Conservation (phyloP, 208 protist genomes). For the Tetramitus jugosus region DNA sequence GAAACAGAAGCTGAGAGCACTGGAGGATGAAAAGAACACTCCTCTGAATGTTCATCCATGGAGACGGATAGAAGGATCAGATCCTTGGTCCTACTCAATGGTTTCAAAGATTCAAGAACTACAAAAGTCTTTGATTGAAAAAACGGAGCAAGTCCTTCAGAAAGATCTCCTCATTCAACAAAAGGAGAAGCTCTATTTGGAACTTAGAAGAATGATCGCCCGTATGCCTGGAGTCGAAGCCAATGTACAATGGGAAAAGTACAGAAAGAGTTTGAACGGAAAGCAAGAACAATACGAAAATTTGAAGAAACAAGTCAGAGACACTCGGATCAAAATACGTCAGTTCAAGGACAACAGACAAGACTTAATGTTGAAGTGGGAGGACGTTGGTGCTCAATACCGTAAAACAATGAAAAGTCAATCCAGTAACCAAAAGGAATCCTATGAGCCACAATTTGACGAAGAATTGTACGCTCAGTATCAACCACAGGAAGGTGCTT, state of each 20-base stretch:
- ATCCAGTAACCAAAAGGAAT: too few relatives aligned
- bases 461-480: too few relatives aligned
- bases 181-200: constrained; percentile 79
- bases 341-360: too few relatives aligned
- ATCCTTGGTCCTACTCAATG: constrained; percentile 79
- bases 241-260: not conserved
- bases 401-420: too few relatives aligned
- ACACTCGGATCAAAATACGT: too few relatives aligned
- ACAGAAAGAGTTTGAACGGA: too few relatives aligned
- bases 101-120: constrained; percentile 83
- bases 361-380: too few relatives aligned
- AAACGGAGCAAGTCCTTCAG: constrained; percentile 78
- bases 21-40: constrained; percentile 85
- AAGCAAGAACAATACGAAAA: too few relatives aligned
- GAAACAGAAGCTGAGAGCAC: constrained; percentile 65
- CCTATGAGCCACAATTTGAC: too few relatives aligned
- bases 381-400: too few relatives aligned
- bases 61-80: constrained; percentile 82
- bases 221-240: constrained; percentile 86
- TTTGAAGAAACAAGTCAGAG: too few relatives aligned
- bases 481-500: too few relatives aligned
- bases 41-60: constrained; percentile 93
- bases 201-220: constrained; percentile 79
- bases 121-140: constrained; percentile 86
- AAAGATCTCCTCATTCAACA: constrained; percentile 76